Base-by-base conservation (phyloP, 257 asterid genomes). In the Misopates orontium region DNA sequence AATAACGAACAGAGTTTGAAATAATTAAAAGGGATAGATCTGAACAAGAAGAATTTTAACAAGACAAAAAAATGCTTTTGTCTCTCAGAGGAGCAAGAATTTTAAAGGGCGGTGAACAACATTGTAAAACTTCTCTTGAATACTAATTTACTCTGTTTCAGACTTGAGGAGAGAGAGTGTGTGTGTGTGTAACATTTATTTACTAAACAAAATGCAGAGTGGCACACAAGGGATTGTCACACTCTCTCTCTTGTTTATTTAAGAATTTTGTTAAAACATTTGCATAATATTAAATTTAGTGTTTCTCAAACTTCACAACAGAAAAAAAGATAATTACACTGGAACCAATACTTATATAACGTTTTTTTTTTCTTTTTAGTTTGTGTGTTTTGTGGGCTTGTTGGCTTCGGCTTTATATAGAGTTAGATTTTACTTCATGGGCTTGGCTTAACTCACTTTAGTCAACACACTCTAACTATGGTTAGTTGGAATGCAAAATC, bases 81-180 rank as follows among this genome's bases (percentile, higher is more conserved):
- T 28, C 6, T 6, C n/a, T n/a, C n/a, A n/a, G n/a, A n/a, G n/a
- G n/a, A 69, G 69, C 22, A 57, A 32, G 25, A 28, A n/a, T 75
- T 49, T 61, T 59, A 58, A 83, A 75, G 71, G 75, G 74, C 72
- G 80, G 76, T 83, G 83, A 80, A 79, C 79, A 76, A 76, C 87
- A 84, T 74, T 77, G 75, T 73, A 76, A 83, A 79, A 68, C 81
- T 63, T 68, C 69, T 69, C 80, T 41, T 71, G 68, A 53, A 45
- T 31, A 69, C 74, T 75, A 67, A 39, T 62, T 75, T 80, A 83
- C 81, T 82, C 89, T 82, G 71, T 79, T 80, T 86, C 89, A 86
- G 95, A 81, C 90, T 66, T 53, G 42, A 72, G 69, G 78, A 69
- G 84, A 82, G 83, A 79, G 78, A 55, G 67, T 69, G 65, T 48